Evolutionary conservation across 129 eudicot species (phyloP), one percentile per base, ranked within the genome.

Genomic region (Saposhnikovia divaricata): DNA sequence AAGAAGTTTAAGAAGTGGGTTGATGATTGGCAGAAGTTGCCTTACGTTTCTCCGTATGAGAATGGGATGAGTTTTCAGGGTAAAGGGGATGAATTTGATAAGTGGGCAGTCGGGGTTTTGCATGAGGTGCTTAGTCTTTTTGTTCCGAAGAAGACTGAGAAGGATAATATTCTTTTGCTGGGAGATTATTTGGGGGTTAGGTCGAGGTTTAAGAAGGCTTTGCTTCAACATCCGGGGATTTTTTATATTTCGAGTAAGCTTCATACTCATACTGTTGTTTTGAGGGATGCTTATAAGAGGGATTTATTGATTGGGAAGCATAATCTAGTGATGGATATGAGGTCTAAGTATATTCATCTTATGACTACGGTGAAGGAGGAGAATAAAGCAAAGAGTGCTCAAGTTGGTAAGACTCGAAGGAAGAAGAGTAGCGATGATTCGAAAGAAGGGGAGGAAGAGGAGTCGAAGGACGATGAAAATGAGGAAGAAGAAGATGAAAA

Each of bases 11-110:
- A 90, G 84, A 92, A 86, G 77, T 90, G 97, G 97, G 83, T 95
- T 71, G 94, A 92, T 65, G 93, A 86, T 66, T 95, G 97, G 98
- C 96, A 95, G 77, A 95, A 92, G 88, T 40, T 95, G 84, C 97
- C 97, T 0, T 92, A 89, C 69, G n/a, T 89, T 81, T 92, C 98
- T 14, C 98, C 98, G 0, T 95, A 95, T 81, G 88, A 87, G 74
- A 88, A 85, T 80, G 87, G 78, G 18, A 31, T 77, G 63, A 80
- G 83, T 82, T 81, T 86, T 37, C 80, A 74, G 44, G 74, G 85
- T 0, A 85, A 81, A 45, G 87, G 92, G 12, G 94, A 90, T 38
- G 93, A 87, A 50, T 83, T 88, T 3, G 98, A 92, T 84, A 95
- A 84, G 83, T 95, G 97, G 97, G 86, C 83, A 2, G 98, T 92